Conservation (phyloP, 176 grass and related monocot genomes). For the Chloris gayana region DNA sequence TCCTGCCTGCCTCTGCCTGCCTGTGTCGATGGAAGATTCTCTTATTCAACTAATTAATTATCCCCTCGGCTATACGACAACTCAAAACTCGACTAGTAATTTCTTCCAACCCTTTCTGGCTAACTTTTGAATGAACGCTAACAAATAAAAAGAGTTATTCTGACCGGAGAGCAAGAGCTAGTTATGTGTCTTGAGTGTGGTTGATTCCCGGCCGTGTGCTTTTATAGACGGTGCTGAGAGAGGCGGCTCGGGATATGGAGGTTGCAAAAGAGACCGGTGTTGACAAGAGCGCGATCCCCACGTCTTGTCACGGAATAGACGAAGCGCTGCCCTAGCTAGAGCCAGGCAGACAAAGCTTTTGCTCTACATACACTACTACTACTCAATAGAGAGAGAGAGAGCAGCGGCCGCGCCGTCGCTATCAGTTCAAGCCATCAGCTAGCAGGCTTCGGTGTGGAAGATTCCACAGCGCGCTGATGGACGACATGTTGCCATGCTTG, state of each 20-base stretch:
- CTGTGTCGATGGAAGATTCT: not conserved
- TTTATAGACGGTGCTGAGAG: conserved; percentile 30
- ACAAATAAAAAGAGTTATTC: not conserved
- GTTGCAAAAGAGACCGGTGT: conserved; percentile 4
- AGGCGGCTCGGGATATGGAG: not conserved
- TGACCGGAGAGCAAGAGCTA: not conserved
- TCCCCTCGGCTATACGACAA: not conserved
- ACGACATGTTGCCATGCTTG: conserved; percentile 38
- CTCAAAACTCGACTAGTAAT: not conserved
- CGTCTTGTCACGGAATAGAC: conserved; percentile 32
- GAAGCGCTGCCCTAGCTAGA: not conserved
- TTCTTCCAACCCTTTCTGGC: not conserved
- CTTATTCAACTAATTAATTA: not conserved
- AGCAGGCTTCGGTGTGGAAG: conserved; percentile 42
- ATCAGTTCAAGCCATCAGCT: not conserved
- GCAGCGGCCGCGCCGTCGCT: conserved; percentile 22
- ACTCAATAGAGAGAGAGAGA: not conserved
- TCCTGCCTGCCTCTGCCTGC: not conserved
- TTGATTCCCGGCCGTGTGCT: conserved; percentile 9
- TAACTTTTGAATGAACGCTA: not conserved
- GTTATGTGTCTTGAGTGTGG: not conserved
- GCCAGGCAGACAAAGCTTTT: not conserved
- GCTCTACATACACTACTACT: not conserved
- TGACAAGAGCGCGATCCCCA: conserved; percentile 13
- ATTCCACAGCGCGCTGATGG: conserved; percentile 23